A percentile compares a stretch with the other conserved stretches of the same genome.
These are phyloP conservation scores for Prunus mongolica DNA, from an alignment of 306 rosid genomes.

Conservation along the genomic window DNA sequence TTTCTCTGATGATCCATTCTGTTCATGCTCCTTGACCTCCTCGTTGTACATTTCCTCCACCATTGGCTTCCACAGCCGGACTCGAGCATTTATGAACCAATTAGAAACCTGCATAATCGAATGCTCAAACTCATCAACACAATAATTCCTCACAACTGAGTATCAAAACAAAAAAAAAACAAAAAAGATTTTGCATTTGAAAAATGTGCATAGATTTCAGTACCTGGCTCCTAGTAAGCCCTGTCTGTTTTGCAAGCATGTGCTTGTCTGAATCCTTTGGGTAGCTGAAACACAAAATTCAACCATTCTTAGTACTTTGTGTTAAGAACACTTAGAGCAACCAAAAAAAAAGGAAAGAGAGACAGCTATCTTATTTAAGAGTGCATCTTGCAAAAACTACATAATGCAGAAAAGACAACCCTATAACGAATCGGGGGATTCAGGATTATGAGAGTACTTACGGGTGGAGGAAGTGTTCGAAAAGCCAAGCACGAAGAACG, in stretches of 20 bases:
- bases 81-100: constrained; percentile 98
- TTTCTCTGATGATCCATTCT: constrained; percentile 55
- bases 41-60: constrained; percentile 96
- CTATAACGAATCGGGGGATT: not conserved
- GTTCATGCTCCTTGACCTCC: constrained; percentile 76
- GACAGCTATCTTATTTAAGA: not conserved
- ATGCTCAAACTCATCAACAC: not conserved
- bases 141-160: not conserved
- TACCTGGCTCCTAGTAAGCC: constrained; percentile 98
- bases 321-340: not conserved
- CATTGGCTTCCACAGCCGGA: constrained; percentile 98
- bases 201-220: not conserved
- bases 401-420: not conserved
- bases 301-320: not conserved
- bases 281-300: constrained; percentile 47
- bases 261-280: constrained; percentile 97
- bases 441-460: constrained; percentile 30
- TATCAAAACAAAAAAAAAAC: not conserved
- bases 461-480: constrained; percentile 99
- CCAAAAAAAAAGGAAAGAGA: not conserved
- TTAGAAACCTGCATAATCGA: constrained; percentile 67
- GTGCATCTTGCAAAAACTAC: not conserved
- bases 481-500: constrained; percentile 98
- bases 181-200: not conserved
- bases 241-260: constrained; percentile 94